Base-by-base conservation (phyloP, 192 early-diverging fungal genomes). In the Podila minutissima region DNA sequence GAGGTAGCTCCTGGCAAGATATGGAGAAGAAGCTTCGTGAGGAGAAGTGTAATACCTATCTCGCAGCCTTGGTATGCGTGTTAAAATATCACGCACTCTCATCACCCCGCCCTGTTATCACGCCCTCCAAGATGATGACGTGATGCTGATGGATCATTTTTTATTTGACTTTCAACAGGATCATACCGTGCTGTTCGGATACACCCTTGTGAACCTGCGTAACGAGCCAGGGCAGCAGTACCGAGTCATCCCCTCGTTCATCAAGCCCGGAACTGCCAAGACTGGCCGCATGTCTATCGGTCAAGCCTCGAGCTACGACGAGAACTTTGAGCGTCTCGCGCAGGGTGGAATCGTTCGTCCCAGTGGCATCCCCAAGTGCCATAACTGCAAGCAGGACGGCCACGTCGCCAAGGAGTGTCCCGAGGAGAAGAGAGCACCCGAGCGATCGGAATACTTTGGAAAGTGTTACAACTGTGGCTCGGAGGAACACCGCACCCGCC, bases 371-470 rank as follows among this genome's bases (percentile, higher is more conserved):
- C 69, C 71, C 53, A 62, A 69, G 59, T 88, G 89, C 74, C 79
- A 83, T 81, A 82, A 74, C 70, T 91, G 88, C 70, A 71, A 83
- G 69, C 33, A 88, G 75, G 64, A 63, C n/a, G 89, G 89, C 50
- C 89, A 91, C 55, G 59, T 71, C 37, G 66, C 72, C 17, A 63
- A 71, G 46, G 82, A 86, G 31, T 89, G 87, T 71, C 60, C 35
- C 26, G 69, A 83, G 65, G 71, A 68, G n/a, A 73, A 35, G 62
- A 24, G 64, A 24, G 59, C 65, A 15, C n/a, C 66, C 32, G 73
- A 72, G 32, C 61, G 53, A 26, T 73, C 82, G 2, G 71, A 73
- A 35, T 71, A 69, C 59, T 73, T 66, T 62, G 71, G 58, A 59
- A 78, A 84, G 58, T 90, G 89, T 73, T 75, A 84, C 74, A 85